Conservation (phyloP, 768 basidiomycete genomes). For the Trametes elegans region DNA sequence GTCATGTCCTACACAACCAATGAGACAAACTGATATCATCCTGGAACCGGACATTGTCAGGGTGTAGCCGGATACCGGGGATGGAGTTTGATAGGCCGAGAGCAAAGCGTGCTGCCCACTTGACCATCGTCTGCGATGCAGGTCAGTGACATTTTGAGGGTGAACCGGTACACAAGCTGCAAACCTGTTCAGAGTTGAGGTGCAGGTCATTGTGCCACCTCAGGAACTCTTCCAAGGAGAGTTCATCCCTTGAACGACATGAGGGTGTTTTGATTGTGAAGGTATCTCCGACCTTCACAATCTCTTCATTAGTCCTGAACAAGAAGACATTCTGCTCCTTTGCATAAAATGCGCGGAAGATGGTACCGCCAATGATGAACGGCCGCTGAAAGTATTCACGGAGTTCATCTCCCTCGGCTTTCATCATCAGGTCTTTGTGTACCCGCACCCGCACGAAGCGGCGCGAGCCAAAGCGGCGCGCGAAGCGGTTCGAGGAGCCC, state of each 20-base stretch:
- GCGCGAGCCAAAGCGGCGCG: constrained; percentile 64
- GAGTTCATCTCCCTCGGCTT: constrained; percentile 29
- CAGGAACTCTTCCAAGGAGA: constrained; percentile 47
- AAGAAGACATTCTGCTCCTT: constrained; percentile 60
- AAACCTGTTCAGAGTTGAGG: constrained; percentile 50
- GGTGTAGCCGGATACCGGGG: constrained; percentile 46
- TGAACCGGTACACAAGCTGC: constrained; percentile 1
- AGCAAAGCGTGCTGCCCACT: constrained; percentile 62
- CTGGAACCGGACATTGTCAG: constrained; percentile 36
- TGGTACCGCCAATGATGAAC: constrained; percentile 49
- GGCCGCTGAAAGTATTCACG: constrained; percentile 45
- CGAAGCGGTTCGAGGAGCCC: constrained; percentile 57
- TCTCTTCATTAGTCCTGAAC: constrained; percentile 50
- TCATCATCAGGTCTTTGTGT: constrained; percentile 32
- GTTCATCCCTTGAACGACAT: constrained; percentile 2
- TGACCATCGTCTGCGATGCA: constrained; percentile 48
- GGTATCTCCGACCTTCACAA: constrained; percentile 6
- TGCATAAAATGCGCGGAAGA: constrained; percentile 60
- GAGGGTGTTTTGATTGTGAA: background rate
- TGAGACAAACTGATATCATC: constrained; percentile 48
- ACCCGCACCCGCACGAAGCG: constrained; percentile 56
- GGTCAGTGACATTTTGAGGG: background rate
- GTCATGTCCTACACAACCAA: no score
- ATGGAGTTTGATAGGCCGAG: constrained; percentile 64
- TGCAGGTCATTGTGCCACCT: constrained; percentile 53